Evolutionary conservation across 345 rosid genomes (phyloP).

Genomic region (Gossypium mustelinum): DNA sequence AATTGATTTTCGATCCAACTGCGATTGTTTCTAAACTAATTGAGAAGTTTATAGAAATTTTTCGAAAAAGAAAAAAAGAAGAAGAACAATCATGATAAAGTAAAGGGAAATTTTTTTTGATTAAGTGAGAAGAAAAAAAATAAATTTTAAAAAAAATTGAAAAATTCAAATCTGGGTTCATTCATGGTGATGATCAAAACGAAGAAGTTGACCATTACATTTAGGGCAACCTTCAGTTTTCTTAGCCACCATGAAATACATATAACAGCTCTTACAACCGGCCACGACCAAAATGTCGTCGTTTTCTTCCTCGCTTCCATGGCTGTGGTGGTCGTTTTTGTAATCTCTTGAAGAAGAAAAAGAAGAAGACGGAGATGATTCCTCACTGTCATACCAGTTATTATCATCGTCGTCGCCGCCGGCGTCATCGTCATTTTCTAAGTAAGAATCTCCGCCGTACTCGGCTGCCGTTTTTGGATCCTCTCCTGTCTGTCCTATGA

Average conservation of each 20-base stretch:
- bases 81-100: background rate
- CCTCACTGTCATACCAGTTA: constrained; percentile 64
- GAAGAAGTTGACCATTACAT: constrained; percentile 76
- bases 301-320: constrained; percentile 28
- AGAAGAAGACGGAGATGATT: constrained; percentile 64
- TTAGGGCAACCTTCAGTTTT: constrained; percentile 75
- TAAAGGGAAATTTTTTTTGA: background rate
- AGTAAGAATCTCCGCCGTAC: constrained; percentile 36
- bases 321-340: background rate
- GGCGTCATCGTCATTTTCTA: constrained; percentile 17
- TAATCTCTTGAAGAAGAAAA: constrained; percentile 36
- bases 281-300: constrained; percentile 73
- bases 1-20: too few relatives aligned
- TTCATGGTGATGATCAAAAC: constrained; percentile 38
- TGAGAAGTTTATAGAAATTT: background rate
- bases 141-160: background rate
- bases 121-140: background rate
- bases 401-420: background rate
- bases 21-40: background rate
- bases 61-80: background rate
- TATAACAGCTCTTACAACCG: constrained; percentile 88
- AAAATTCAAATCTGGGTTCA: constrained; percentile 16
- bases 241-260: constrained; percentile 93
- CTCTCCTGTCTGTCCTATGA: constrained; percentile 6
- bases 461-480: constrained; percentile 51